Evolutionary conservation across 495 filamentous ascomycete genomes (phyloP).

Genomic region (Talaromyces trachyspermus): DNA sequence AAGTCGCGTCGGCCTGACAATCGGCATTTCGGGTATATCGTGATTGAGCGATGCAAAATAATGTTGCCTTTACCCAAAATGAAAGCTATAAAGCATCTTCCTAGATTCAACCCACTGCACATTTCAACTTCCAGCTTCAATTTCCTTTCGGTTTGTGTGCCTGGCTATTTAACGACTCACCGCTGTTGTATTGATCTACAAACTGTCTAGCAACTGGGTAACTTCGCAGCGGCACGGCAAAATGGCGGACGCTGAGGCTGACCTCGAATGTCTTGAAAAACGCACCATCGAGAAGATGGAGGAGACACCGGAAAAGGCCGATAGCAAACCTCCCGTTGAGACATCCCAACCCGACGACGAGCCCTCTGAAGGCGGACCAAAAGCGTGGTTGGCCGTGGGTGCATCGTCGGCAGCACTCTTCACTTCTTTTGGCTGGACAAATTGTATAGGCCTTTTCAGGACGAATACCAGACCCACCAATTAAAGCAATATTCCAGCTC

Average conservation of each 20-base stretch:
- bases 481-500: constrained; percentile 21
- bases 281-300: neutral
- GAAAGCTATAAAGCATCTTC: too few species aligned
- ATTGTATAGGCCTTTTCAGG: constrained; percentile 41
- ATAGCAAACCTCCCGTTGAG: neutral
- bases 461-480: constrained; percentile 31
- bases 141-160: too few species aligned
- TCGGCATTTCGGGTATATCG: too few species aligned
- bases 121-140: too few species aligned
- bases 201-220: too few species aligned
- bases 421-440: constrained; percentile 4
- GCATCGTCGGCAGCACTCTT: neutral
- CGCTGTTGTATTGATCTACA: neutral
- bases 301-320: neutral
- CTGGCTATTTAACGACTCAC: too few species aligned
- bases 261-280: constrained; percentile 2
- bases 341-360: neutral
- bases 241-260: constrained; percentile 2
- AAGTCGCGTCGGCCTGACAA: too few species aligned
- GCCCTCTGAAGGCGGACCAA: neutral
- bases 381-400: constrained; percentile 1
- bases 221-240: too few species aligned
- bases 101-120: too few species aligned
- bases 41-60: too few species aligned
- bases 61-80: too few species aligned